These are phyloP conservation scores for Claviceps pusilla DNA, from an alignment of 2,329 filamentous ascomycete species.

Conservation along the genomic window DNA sequence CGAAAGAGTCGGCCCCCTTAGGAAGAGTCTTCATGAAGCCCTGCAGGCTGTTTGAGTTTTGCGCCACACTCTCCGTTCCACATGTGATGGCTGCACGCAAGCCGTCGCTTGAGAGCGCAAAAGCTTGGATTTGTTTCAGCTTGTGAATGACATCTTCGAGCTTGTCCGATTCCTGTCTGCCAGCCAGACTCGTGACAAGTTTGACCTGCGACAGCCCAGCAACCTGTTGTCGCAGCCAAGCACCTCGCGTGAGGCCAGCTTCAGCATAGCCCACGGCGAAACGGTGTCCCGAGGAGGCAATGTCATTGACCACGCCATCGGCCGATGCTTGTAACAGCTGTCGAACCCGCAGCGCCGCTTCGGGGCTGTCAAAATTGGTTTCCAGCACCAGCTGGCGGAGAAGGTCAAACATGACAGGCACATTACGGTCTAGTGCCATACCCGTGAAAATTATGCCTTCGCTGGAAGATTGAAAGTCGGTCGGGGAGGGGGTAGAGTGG, in stretches of 20 bases:
- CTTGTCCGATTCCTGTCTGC: slow-evolving; percentile 51
- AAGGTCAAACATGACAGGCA: slow-evolving; percentile 81
- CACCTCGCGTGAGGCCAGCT: slow-evolving; percentile 57
- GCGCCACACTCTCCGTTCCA: slow-evolving; percentile 52
- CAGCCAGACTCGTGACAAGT: slow-evolving; percentile 64
- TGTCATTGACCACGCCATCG: slow-evolving; percentile 79
- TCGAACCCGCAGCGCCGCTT: slow-evolving; percentile 66
- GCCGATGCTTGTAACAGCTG: slow-evolving; percentile 77
- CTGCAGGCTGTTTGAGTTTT: slow-evolving; percentile 57
- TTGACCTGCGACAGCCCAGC: slow-evolving; percentile 82
- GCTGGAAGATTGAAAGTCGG: slow-evolving; percentile 51
- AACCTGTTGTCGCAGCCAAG: slow-evolving; percentile 68
- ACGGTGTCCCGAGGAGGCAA: slow-evolving; percentile 78
- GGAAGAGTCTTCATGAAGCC: slow-evolving; percentile 44
- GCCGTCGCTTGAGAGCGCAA: slow-evolving; percentile 54
- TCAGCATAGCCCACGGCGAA: slow-evolving; percentile 77
- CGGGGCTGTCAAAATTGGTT: slow-evolving; percentile 75
- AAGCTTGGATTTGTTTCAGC: slow-evolving; percentile 68
- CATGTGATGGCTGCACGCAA: slow-evolving; percentile 79
- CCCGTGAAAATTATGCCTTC: slow-evolving; percentile 78
- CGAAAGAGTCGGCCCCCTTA: slow-evolving; percentile 13
- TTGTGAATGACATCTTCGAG: slow-evolving; percentile 65
- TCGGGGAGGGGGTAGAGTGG: slow-evolving; percentile 65
- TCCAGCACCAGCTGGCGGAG: slow-evolving; percentile 67
- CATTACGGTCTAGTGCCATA: slow-evolving; percentile 77